A percentile compares a stretch with the other conserved stretches of the same genome.
These are phyloP conservation scores for Aphanomyces stellatus DNA, from an alignment of 352 stramenopile genomes.

Conservation along the genomic window DNA sequence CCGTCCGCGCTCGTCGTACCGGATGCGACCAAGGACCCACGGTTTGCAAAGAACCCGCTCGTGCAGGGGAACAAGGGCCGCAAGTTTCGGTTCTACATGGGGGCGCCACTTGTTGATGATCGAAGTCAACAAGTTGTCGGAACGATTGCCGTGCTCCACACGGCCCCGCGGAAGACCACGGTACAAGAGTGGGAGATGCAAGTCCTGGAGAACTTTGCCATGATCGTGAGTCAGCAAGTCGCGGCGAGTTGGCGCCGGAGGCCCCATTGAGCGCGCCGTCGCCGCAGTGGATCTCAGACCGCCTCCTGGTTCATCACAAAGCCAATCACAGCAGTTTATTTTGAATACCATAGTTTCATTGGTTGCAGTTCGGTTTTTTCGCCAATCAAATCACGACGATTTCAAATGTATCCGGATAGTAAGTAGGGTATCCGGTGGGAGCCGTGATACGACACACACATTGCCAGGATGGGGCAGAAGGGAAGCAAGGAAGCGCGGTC, in stretches of 20 bases:
- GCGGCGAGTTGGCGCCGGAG: neutral
- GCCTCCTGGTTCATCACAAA: no score
- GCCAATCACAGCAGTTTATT: neutral
- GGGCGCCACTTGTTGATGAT: conserved; percentile 24
- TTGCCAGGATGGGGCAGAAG: conserved; percentile 19
- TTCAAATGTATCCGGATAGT: neutral
- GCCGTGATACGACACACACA: no score
- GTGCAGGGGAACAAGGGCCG: conserved; percentile 77
- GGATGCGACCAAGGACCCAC: conserved; percentile 78
- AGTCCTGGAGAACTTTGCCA: neutral
- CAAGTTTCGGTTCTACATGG: conserved; percentile 84
- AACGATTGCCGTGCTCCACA: conserved; percentile 79
- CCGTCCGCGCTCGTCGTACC: conserved; percentile 70
- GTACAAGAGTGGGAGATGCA: neutral
- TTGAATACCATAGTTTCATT: neutral
- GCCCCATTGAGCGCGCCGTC: neutral
- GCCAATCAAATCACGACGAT: neutral
- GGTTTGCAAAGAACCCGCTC: conserved; percentile 82
- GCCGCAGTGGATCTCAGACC: no score
- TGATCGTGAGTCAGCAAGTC: neutral
- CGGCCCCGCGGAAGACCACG: conserved; percentile 33
- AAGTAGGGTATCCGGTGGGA: no score
- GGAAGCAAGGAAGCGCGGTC: conserved; percentile 2
- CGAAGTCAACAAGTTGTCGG: conserved; percentile 48
- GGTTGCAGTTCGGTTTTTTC: neutral